Evolutionary conservation across 345 rosid genomes (phyloP), one percentile per base, ranked within the genome.

Genomic region (Eucalyptus sp.): DNA sequence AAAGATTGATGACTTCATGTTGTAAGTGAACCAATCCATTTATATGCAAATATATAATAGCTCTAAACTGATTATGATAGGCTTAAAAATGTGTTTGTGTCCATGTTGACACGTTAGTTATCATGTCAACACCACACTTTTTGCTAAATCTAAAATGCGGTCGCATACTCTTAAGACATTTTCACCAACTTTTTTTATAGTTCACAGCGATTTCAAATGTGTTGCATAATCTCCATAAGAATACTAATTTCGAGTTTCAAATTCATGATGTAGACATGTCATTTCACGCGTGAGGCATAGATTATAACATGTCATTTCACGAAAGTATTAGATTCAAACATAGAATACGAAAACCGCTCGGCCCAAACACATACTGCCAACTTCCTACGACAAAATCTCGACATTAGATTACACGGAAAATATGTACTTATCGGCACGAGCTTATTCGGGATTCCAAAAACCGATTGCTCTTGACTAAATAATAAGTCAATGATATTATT

Each of bases 331-430:
- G 33, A 13, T 62, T 27, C 71, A 13, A 62, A 62, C 16, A 62
- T 7, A 13, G 3, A 62, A 13, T 62, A 62, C 4, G 1, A 62
- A 6, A 52, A 52, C 58, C 1, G 58, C 10, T 1, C 0, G 0
- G 58, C 25, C 5, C 20, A 20, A 52, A 52, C 25, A 20, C 58
- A 52, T 20, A 20, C 1, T 13, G 17, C 68, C 33, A 7, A 62
- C 31, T 62, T 62, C 33, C 4, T 13, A 29, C 1, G 14, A 27
- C 7, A 13, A 62, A 27, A 62, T 27, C 68, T 62, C 10, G 1
- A 29, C 4, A 6, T 27, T 6, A 14, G 33, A 62, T 62, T 62
- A 13, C 33, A 12, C 0, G 8, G 33, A 52, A 64, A n/a, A 64
- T 64, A 16, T 64, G 20, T 14, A 64, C 76, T 64, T n/a, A 7